These are phyloP conservation scores for Penicillium bialowiezense DNA, from an alignment of 495 filamentous ascomycete species.

Conservation along the genomic window DNA sequence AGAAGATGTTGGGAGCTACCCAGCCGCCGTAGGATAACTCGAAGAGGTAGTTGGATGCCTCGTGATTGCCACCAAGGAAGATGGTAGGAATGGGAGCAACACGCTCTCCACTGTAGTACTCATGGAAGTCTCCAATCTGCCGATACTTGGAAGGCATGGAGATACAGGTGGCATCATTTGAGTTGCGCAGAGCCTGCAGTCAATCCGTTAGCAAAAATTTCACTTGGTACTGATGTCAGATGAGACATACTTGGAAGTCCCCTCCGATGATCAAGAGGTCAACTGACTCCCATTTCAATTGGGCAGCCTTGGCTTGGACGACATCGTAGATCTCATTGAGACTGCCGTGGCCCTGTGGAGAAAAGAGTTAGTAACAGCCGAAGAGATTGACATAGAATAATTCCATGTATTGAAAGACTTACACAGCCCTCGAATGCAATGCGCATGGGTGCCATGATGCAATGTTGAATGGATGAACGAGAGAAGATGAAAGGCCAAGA, in stretches of 20 bases:
- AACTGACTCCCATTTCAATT: slow-evolving; percentile 70
- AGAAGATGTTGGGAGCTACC: slow-evolving; percentile 96
- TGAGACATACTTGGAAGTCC: slow-evolving; percentile 70
- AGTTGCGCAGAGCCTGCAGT: slow-evolving; percentile 77
- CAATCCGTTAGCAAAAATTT: slow-evolving; percentile 15
- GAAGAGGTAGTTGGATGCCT: slow-evolving; percentile 80
- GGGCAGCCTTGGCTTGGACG: slow-evolving; percentile 56
- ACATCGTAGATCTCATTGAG: slow-evolving; percentile 86
- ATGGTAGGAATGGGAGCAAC: slow-evolving; percentile 83
- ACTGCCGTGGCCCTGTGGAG: slow-evolving; percentile 76
- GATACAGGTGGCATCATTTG: slow-evolving; percentile 80
- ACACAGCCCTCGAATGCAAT: slow-evolving; percentile 16
- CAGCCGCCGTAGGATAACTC: slow-evolving; percentile 96
- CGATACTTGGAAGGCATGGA: slow-evolving; percentile 82
- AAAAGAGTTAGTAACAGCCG: slow-evolving; percentile 8
- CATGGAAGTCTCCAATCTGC: slow-evolving; percentile 81
- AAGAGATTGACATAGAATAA: no score
- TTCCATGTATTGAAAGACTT: not conserved
- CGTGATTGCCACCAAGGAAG: slow-evolving; percentile 93
- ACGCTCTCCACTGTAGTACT: slow-evolving; percentile 80
- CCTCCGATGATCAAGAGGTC: slow-evolving; percentile 87
- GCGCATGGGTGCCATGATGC: slow-evolving; percentile 2
- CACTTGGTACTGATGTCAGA: not conserved
- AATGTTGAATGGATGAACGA: not conserved
- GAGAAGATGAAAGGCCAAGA: not conserved